Percentiles rank a stretch among this genome's conserved stretches.
Evolutionary conservation across 2,329 filamentous ascomycete species (phyloP).

Genomic region (Macrophomina phaseolina): DNA sequence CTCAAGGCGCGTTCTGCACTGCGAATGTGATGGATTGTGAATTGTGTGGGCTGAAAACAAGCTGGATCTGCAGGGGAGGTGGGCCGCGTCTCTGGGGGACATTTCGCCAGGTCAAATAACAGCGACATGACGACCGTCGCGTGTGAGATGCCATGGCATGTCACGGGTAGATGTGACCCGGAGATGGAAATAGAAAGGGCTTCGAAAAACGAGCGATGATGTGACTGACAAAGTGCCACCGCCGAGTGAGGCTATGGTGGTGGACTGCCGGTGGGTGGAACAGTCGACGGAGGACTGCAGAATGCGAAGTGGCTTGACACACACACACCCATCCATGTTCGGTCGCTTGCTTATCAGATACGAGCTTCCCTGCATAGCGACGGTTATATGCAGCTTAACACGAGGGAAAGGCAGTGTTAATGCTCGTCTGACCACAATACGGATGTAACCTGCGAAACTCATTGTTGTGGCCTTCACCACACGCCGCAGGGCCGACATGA

Average conservation of each 20-base stretch:
- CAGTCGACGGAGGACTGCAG: neutral
- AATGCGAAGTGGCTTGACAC: neutral
- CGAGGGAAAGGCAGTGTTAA: neutral
- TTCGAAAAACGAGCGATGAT: neutral
- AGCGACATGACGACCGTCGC: neutral
- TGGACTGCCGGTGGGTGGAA: neutral
- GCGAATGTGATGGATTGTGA: neutral
- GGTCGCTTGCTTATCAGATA: neutral
- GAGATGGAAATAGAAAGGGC: neutral
- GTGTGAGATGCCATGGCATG: neutral
- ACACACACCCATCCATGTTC: neutral
- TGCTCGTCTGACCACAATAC: neutral
- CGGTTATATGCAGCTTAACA: neutral
- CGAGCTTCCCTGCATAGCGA: neutral
- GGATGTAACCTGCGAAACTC: neutral
- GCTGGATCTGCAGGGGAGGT: neutral
- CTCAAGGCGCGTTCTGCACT: neutral
- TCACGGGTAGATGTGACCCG: neutral
- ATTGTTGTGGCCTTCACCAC: too few species aligned
- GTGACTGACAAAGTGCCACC: neutral
- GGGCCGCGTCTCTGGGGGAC: neutral
- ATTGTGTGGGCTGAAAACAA: neutral
- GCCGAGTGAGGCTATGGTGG: neutral
- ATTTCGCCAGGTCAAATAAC: neutral
- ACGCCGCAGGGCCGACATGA: too few species aligned